Conservation (phyloP, 2,329 filamentous ascomycete genomes). For the Cladobotryum mycophilum region DNA sequence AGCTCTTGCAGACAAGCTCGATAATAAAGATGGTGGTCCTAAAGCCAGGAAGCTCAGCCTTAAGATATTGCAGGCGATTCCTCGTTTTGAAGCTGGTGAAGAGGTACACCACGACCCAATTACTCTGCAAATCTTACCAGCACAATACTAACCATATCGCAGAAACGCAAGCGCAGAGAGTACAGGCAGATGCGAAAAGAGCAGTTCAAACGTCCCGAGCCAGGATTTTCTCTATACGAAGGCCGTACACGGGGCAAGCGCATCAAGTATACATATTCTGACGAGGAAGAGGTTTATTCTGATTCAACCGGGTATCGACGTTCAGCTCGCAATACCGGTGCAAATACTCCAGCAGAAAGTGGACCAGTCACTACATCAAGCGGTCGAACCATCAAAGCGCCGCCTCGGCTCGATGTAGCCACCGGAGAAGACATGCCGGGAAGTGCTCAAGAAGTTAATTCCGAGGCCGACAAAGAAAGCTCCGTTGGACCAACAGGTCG, state of each 20-base stretch:
- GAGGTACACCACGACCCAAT: constrained; percentile 49
- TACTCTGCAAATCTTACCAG: not conserved
- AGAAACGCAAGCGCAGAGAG: constrained; percentile 91
- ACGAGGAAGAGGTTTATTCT: constrained; percentile 72
- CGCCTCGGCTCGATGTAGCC: constrained; percentile 59
- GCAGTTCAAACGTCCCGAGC: constrained; percentile 79
- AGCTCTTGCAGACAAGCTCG: constrained; percentile 67
- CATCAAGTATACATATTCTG: constrained; percentile 92
- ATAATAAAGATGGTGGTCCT: constrained; percentile 69
- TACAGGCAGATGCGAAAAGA: constrained; percentile 83
- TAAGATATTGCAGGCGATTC: constrained; percentile 72
- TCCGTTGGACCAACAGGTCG: constrained; percentile 41
- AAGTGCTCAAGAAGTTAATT: constrained; percentile 41
- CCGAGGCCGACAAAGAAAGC: constrained; percentile 33
- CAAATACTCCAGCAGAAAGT: constrained; percentile 64
- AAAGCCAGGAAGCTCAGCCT: constrained; percentile 72
- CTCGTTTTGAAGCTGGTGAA: constrained; percentile 87
- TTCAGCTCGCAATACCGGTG: constrained; percentile 67
- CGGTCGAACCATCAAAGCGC: constrained; percentile 74
- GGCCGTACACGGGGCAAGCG: constrained; percentile 93
- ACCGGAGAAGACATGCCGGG: constrained; percentile 41
- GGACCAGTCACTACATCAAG: constrained; percentile 69
- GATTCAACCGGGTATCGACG: constrained; percentile 56
- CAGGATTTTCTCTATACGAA: constrained; percentile 89
- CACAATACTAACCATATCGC: not conserved